phyloP scores from a whole-genome alignment of 106 monocot species.

The Dactylorhiza incarnata region DNA sequence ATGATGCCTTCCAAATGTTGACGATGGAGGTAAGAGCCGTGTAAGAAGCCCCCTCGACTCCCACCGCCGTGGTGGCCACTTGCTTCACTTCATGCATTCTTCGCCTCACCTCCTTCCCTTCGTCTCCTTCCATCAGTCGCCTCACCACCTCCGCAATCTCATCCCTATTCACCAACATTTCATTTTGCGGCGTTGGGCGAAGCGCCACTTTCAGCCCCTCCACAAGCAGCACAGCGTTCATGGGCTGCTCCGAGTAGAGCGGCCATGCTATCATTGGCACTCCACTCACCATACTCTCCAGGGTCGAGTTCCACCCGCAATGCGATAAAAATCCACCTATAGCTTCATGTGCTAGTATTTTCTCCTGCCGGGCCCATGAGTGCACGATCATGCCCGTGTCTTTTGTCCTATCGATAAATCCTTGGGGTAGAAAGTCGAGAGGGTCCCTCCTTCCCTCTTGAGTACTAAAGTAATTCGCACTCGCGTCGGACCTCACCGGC shows the following conservation, averaged over 20 bases:
- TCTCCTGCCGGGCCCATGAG: constrained; percentile 6
- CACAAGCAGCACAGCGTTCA: constrained; percentile 13
- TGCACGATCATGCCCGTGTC: constrained; percentile 9
- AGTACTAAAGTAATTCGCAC: neutral
- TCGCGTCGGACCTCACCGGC: neutral
- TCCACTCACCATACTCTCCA: constrained; percentile 15
- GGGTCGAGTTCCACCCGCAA: constrained; percentile 22
- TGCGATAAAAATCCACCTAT: constrained; percentile 14
- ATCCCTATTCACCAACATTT: constrained; percentile 1
- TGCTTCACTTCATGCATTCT: neutral
- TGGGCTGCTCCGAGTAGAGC: constrained; percentile 18
- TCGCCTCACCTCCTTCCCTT: constrained; percentile 1
- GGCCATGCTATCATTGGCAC: constrained; percentile 27
- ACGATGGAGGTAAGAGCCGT: neutral
- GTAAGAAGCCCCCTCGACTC: neutral
- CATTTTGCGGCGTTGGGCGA: neutral
- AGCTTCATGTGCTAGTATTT: constrained; percentile 9
- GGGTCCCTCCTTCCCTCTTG: too few species aligned
- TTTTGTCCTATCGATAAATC: neutral
- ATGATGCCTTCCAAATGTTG: neutral
- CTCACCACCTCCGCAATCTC: constrained; percentile 5
- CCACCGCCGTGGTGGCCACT: neutral
- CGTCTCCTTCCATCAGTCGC: constrained; percentile 9
- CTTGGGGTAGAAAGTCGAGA: neutral
- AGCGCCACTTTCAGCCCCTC: constrained; percentile 10